Conservation (phyloP, 148 eudicot genomes). For the Rhododendron simsii region DNA sequence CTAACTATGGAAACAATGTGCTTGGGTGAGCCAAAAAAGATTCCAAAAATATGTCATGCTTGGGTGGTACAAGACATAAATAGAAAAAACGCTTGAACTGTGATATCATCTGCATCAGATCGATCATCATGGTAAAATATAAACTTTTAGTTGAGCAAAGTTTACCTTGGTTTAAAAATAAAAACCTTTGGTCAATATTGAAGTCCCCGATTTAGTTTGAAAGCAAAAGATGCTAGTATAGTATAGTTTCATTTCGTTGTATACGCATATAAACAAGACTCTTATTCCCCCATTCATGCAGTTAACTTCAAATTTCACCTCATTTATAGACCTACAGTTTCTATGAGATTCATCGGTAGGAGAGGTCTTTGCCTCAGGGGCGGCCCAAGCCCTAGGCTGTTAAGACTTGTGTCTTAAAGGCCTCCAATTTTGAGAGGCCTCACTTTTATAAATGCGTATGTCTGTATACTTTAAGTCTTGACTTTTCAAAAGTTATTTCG, state of each 20-base stretch:
- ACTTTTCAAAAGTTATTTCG: too few species aligned
- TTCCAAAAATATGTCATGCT: not conserved
- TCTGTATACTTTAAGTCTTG: too few species aligned
- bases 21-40: not conserved
- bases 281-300: not conserved
- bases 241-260: not conserved
- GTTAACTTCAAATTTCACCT: not conserved
- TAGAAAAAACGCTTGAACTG: not conserved
- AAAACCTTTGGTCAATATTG: not conserved
- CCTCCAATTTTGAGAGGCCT: too few species aligned
- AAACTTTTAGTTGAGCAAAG: not conserved
- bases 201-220: not conserved
- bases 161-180: not conserved
- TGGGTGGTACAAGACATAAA: not conserved
- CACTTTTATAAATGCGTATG: too few species aligned
- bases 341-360: not conserved
- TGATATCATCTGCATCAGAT: not conserved
- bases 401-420: too few species aligned
- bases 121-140: not conserved
- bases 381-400: too few species aligned
- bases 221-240: not conserved
- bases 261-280: not conserved
- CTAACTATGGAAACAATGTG: not conserved
- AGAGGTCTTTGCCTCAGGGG: not conserved
- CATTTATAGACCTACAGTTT: not conserved